Conservation (phyloP, 139 green algal genomes). For the Desmodesmus armatus region DNA sequence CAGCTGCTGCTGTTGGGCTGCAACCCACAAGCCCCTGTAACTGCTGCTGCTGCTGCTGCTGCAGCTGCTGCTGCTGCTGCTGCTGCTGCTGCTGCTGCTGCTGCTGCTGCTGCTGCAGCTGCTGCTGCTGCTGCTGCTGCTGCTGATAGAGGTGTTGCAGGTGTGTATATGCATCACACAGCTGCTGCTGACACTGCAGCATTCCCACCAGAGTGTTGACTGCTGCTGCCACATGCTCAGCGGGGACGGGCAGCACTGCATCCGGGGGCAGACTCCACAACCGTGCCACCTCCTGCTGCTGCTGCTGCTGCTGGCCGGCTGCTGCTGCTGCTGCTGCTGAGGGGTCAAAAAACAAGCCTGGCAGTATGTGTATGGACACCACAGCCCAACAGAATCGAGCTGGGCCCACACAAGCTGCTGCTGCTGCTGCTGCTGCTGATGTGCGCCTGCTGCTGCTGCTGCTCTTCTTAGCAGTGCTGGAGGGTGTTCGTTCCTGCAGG, state of each 20-base stretch:
- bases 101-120: neutral
- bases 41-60: neutral
- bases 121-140: neutral
- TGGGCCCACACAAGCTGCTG: neutral
- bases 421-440: too few relatives aligned
- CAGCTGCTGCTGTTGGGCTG: too few relatives aligned
- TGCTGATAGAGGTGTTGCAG: conserved; percentile 10
- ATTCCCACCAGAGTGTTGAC: conserved; percentile 6
- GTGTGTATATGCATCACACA: neutral
- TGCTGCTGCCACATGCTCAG: neutral
- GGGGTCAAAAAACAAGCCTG: neutral
- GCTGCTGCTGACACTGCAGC: too few relatives aligned
- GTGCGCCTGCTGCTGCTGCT: neutral
- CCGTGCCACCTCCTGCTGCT: neutral
- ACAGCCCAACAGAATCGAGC: neutral
- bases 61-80: neutral
- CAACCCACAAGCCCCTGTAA: too few relatives aligned
- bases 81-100: conserved; percentile 11
- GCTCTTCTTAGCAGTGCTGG: neutral
- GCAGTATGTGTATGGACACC: neutral
- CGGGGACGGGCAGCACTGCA: neutral
- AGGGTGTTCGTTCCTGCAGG: neutral
- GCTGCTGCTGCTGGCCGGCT: neutral
- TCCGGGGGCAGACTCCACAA: neutral
- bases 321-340: neutral